phyloP scores from a whole-genome alignment of 768 basidiomycete species.

The Gelatoporia subvermispora region DNA sequence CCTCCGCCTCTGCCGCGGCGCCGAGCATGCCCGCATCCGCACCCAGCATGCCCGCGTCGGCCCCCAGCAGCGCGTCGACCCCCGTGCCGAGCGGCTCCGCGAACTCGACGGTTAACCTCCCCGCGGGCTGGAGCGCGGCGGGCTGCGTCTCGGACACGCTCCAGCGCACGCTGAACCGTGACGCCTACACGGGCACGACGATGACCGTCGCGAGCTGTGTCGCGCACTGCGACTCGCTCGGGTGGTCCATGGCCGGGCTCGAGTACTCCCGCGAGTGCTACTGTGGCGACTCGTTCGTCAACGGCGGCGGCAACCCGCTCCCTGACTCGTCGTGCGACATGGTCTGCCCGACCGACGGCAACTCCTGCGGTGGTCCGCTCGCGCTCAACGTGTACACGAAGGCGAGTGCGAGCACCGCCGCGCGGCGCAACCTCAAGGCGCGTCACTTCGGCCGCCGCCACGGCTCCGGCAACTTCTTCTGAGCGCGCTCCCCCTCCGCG shows the following conservation, averaged over 20 bases:
- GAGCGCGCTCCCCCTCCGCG: background rate
- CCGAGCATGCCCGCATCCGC: background rate
- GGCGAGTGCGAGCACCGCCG: background rate
- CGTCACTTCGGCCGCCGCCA: slow-evolving; percentile 13
- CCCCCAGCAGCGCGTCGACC: background rate
- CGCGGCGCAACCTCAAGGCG: slow-evolving; percentile 10
- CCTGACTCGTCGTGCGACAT: slow-evolving; percentile 10
- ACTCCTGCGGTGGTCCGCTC: slow-evolving; percentile 9
- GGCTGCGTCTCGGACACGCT: slow-evolving; percentile 9
- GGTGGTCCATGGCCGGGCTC: slow-evolving; percentile 11
- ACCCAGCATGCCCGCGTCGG: background rate
- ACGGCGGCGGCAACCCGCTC: background rate
- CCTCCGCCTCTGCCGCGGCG: too few species aligned
- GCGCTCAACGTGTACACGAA: slow-evolving; percentile 13
- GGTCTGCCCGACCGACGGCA: slow-evolving; percentile 8
- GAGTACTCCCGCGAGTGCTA: slow-evolving; percentile 18
- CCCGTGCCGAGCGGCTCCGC: slow-evolving; percentile 1
- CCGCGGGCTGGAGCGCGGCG: slow-evolving; percentile 8
- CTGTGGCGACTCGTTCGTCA: slow-evolving; percentile 8
- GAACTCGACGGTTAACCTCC: slow-evolving; percentile 7
- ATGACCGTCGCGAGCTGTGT: slow-evolving; percentile 12
- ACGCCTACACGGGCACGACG: slow-evolving; percentile 9
- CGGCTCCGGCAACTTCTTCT: slow-evolving; percentile 6
- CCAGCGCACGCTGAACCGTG: slow-evolving; percentile 11
- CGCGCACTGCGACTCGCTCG: slow-evolving; percentile 7